Conservation (phyloP, 768 basidiomycete species). For the Ramaria rubella region DNA sequence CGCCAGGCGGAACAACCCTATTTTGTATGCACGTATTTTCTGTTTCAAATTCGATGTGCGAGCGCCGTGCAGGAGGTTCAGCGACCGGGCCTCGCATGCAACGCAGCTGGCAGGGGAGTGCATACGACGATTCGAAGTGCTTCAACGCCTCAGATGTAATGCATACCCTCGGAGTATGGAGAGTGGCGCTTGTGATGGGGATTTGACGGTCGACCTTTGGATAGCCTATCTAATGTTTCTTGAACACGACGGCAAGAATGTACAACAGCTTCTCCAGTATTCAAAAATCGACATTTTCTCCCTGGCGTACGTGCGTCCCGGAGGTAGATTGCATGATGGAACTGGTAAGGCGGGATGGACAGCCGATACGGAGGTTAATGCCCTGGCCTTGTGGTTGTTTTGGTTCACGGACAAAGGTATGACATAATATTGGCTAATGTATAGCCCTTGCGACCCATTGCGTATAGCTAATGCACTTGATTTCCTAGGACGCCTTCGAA, state of each 20-base stretch:
- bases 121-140: conserved; percentile 4
- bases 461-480: no score
- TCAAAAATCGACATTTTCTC: conserved; percentile 45
- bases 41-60: conserved; percentile 47
- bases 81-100: background rate
- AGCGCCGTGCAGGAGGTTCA: conserved; percentile 47
- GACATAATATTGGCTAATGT: conserved; percentile 16
- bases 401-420: conserved; percentile 54
- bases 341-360: conserved; percentile 47
- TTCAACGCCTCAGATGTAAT: conserved; percentile 10
- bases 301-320: conserved; percentile 35
- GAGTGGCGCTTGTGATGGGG: background rate
- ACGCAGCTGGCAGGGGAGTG: conserved; percentile 3
- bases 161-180: background rate
- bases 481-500: conserved; percentile 21
- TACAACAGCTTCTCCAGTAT: conserved; percentile 41
- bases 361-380: conserved; percentile 38
- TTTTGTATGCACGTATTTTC: conserved; percentile 51
- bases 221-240: conserved; percentile 48
- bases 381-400: conserved; percentile 54
- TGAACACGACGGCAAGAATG: conserved; percentile 66
- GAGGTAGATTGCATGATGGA: conserved; percentile 37
- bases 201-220: conserved; percentile 36
- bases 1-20: conserved; percentile 16
- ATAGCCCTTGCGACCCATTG: no score